phyloP scores from a whole-genome alignment of 2,329 filamentous ascomycete species.

The Aspergillus sp. region DNA sequence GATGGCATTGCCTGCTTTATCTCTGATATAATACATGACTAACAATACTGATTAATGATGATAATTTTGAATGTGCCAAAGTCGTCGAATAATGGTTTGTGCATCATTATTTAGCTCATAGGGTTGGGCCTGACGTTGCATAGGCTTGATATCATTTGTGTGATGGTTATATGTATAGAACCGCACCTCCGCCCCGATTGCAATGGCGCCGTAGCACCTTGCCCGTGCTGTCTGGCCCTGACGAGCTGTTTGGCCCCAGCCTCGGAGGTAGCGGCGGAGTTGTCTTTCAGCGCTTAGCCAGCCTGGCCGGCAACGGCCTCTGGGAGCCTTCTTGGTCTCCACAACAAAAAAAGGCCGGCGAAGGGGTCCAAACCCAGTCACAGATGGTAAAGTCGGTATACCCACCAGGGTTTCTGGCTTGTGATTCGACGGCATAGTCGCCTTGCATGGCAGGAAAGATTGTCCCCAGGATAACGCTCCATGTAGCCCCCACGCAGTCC shows the following conservation, averaged over 20 bases:
- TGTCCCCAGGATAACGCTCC: background rate
- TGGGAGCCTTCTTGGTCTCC: background rate
- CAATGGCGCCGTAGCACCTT: too few relatives aligned
- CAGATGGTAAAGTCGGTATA: background rate
- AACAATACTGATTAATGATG: background rate
- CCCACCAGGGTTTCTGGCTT: background rate
- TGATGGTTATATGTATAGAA: too few relatives aligned
- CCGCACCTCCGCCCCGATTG: too few relatives aligned
- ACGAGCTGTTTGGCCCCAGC: too few relatives aligned
- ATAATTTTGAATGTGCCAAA: background rate
- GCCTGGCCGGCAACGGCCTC: background rate
- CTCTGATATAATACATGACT: background rate
- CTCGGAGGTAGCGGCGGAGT: too few relatives aligned
- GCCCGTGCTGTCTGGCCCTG: too few relatives aligned
- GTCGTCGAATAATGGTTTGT: background rate
- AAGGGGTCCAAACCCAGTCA: background rate
- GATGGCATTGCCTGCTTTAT: background rate
- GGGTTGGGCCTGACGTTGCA: too few relatives aligned
- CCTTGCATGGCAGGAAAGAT: background rate
- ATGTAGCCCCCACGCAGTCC: background rate
- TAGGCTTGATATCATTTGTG: too few relatives aligned
- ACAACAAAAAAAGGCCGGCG: background rate
- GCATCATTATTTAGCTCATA: background rate
- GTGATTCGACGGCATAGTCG: background rate
- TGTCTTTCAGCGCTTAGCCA: too few relatives aligned